Conservation (phyloP, 2,329 filamentous ascomycete genomes). For the Penicillium sp. region DNA sequence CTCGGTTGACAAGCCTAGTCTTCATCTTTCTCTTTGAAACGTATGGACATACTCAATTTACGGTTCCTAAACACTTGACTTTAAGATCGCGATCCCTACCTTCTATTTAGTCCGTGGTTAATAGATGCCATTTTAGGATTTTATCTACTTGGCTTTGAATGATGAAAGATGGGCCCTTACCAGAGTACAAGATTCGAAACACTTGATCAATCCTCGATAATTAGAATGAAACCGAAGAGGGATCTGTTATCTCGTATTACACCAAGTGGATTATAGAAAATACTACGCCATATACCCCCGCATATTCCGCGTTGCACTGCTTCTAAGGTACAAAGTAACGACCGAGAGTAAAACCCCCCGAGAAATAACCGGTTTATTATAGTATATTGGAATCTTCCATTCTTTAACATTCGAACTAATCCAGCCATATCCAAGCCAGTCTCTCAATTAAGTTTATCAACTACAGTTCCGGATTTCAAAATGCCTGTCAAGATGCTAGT, state of each 20-base stretch:
- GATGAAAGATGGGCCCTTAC: too few species aligned
- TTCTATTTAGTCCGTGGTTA: too few species aligned
- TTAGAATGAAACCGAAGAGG: neutral
- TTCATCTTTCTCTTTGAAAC: neutral
- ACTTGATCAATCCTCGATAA: too few species aligned
- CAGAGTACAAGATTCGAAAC: too few species aligned
- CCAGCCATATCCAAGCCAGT: neutral
- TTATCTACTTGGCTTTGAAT: too few species aligned
- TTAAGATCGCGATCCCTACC: too few species aligned
- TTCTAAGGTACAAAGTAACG: neutral
- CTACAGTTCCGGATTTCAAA: neutral
- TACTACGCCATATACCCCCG: neutral
- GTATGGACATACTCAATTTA: too few species aligned
- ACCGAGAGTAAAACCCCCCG: neutral
- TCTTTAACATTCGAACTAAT: neutral
- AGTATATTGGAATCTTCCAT: neutral
- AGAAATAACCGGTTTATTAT: neutral
- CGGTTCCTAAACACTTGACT: too few species aligned
- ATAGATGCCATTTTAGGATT: too few species aligned
- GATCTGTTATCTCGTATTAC: neutral
- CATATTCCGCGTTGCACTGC: neutral
- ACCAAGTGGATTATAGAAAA: neutral
- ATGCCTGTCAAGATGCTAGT: conserved; percentile 8
- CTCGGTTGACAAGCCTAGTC: neutral
- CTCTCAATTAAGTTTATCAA: neutral